These are phyloP conservation scores for Fomitopsis serialis DNA, from an alignment of 768 basidiomycete species.

Conservation along the genomic window DNA sequence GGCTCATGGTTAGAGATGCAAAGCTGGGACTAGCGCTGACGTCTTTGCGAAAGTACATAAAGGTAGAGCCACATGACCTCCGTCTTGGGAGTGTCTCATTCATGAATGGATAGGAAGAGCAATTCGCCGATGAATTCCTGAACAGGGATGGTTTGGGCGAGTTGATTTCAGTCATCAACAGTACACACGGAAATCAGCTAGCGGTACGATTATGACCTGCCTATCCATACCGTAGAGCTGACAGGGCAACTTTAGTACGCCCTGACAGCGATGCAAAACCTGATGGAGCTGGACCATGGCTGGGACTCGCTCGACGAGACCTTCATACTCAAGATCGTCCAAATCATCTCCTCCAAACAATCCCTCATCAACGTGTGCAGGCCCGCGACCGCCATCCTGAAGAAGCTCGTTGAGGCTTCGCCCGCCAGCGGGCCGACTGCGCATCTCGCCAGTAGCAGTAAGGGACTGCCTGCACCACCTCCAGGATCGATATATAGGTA, in stretches of 20 bases:
- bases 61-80: constrained; percentile 37
- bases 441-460: constrained; percentile 55
- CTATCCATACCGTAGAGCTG: neutral
- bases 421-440: constrained; percentile 61
- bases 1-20: constrained; percentile 56
- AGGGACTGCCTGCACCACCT: constrained; percentile 42
- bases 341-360: constrained; percentile 67
- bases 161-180: constrained; percentile 64
- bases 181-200: constrained; percentile 74
- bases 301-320: constrained; percentile 67
- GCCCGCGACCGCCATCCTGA: constrained; percentile 85
- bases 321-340: constrained; percentile 76
- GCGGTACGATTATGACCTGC: constrained; percentile 46
- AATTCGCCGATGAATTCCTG: constrained; percentile 77
- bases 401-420: constrained; percentile 85
- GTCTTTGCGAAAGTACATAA: constrained; percentile 74
- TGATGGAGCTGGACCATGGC: constrained; percentile 84
- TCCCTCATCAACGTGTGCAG: constrained; percentile 88
- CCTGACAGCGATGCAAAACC: constrained; percentile 77
- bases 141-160: constrained; percentile 64
- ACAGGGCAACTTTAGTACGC: constrained; percentile 53
- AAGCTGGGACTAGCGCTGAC: constrained; percentile 67
- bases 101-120: constrained; percentile 56
- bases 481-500: constrained; percentile 76
- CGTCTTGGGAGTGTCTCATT: neutral